These are phyloP conservation scores for Talaromyces sp. DNA, from an alignment of 2,329 filamentous ascomycete genomes.

Conservation along the genomic window DNA sequence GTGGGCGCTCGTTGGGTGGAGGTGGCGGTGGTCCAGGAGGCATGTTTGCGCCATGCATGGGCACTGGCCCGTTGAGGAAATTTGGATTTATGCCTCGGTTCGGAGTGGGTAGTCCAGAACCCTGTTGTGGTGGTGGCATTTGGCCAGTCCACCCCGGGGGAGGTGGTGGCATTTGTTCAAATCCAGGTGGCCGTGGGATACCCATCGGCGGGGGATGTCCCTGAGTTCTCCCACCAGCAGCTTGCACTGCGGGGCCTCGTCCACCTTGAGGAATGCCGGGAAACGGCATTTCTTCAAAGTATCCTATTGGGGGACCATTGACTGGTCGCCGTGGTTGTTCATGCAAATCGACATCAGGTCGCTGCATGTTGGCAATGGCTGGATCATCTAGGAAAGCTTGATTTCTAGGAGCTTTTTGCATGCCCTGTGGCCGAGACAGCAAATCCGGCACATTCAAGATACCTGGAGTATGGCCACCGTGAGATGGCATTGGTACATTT, in stretches of 20 bases:
- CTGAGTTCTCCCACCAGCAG: slow-evolving; percentile 3
- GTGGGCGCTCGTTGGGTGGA: slow-evolving; percentile 31
- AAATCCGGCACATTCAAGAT: slow-evolving; percentile 33
- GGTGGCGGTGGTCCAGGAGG: slow-evolving; percentile 3
- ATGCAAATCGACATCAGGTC: slow-evolving; percentile 28
- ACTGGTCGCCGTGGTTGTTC: slow-evolving; percentile 33
- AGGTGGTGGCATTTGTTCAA: slow-evolving; percentile 34
- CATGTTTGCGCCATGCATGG: slow-evolving; percentile 28
- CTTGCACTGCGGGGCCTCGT: slow-evolving; percentile 15
- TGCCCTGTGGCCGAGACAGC: slow-evolving; percentile 29
- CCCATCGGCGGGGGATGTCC: slow-evolving; percentile 26
- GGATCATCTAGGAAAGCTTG: slow-evolving; percentile 41
- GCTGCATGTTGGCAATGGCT: slow-evolving; percentile 38
- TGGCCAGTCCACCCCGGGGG: slow-evolving; percentile 36
- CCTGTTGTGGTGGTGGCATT: slow-evolving; percentile 31
- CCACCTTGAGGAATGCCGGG: slow-evolving; percentile 19
- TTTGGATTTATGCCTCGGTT: slow-evolving; percentile 34
- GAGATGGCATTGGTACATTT: slow-evolving; percentile 13
- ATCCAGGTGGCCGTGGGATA: slow-evolving; percentile 41
- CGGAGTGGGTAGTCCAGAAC: slow-evolving; percentile 35
- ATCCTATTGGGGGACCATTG: slow-evolving; percentile 35
- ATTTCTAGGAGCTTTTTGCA: slow-evolving; percentile 30
- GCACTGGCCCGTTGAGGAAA: slow-evolving; percentile 32
- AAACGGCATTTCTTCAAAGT: slow-evolving; percentile 34
- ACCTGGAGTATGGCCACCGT: slow-evolving; percentile 25